These are phyloP conservation scores for Leishmania major DNA, from an alignment of 208 protist genomes.

Conservation along the genomic window DNA sequence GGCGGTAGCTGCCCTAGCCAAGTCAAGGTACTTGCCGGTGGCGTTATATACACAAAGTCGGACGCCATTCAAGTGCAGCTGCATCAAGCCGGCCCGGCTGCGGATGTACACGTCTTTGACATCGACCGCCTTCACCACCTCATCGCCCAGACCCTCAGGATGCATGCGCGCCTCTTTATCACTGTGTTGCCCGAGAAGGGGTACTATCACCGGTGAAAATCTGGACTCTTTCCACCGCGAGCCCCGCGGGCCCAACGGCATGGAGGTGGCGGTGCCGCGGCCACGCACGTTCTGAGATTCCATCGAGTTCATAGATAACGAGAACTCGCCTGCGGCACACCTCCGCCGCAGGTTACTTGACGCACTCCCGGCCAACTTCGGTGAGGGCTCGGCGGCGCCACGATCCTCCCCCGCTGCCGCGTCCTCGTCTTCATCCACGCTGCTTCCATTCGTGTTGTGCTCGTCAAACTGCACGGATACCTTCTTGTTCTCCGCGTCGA, in stretches of 20 bases:
- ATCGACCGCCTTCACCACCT: slow-evolving; percentile 65
- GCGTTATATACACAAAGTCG: slow-evolving; percentile 83
- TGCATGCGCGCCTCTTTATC: slow-evolving; percentile 13
- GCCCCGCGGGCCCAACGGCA: slow-evolving; percentile 4
- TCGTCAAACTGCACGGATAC: slow-evolving; percentile 71
- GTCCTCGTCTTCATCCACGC: slow-evolving; percentile 20
- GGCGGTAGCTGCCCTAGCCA: slow-evolving; percentile 22
- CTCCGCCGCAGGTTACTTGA: neutral
- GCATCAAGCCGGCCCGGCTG: slow-evolving; percentile 54
- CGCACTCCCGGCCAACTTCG: neutral
- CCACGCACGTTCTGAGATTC: neutral
- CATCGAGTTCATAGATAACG: neutral
- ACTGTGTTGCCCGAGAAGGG: slow-evolving; percentile 7
- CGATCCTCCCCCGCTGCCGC: slow-evolving; percentile 12
- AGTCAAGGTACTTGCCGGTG: slow-evolving; percentile 76
- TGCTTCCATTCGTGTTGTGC: slow-evolving; percentile 15
- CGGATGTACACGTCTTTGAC: slow-evolving; percentile 56
- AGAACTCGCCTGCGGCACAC: neutral
- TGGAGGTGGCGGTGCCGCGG: neutral
- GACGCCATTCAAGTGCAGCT: slow-evolving; percentile 87
- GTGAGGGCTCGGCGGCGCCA: neutral
- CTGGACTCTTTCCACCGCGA: slow-evolving; percentile 24
- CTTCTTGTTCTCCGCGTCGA: slow-evolving; percentile 54
- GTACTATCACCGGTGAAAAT: slow-evolving; percentile 6
- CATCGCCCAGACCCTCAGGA: slow-evolving; percentile 29